Evolutionary conservation across 169 alveolate genomes (phyloP), one percentile per base, ranked within the genome.

Genomic region (Eimeria acervulina): DNA sequence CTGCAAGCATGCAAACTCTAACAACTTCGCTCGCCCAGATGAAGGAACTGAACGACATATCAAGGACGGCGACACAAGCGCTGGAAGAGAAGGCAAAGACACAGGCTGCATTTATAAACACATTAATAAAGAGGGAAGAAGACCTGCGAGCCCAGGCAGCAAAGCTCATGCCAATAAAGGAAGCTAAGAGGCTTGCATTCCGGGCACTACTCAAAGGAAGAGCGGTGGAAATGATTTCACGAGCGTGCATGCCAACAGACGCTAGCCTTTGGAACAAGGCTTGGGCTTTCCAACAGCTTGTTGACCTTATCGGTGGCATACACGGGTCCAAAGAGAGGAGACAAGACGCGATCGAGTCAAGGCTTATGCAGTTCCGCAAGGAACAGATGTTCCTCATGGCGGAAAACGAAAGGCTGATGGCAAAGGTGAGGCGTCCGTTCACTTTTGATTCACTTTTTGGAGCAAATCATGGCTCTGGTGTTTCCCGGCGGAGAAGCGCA

Each of bases 121-220:
- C 89, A 10, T 17, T 93, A 36, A 63, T 47, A 51, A 61, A 84
- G 15, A 63, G 90, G 94, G 94, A 83, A 59, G 94, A 80, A 12
- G 61, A 66, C 36, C 61, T 61, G 52, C 81, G 90, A 19, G 74
- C 70, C 51, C 94, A 93, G 78, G 68, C 80, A 70, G 88, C 88
- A 40, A 80, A 70, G 68, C 52, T 80, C 17, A 80, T 93, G 96
- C 96, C 96, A 31, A 83, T 81, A 19, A 88, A 88, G 33, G 96
- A 93, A 23, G 96, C 96, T 28, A 93, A 93, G 80, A 74, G 96
- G 59, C 87, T 93, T 68, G 96, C 94, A 70, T 93, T 93, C 63
- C 96, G 96, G 66, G 96, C 96, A 12, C n/a, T 93, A 63, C 96
- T 80, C n/a, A 93, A 93, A 81, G 96, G 96, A 33, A 31, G 96